Evolutionary conservation across 164 flowering plant genomes (phyloP), one percentile per base, ranked within the genome.

Genomic region (Cinnamomum micranthum): DNA sequence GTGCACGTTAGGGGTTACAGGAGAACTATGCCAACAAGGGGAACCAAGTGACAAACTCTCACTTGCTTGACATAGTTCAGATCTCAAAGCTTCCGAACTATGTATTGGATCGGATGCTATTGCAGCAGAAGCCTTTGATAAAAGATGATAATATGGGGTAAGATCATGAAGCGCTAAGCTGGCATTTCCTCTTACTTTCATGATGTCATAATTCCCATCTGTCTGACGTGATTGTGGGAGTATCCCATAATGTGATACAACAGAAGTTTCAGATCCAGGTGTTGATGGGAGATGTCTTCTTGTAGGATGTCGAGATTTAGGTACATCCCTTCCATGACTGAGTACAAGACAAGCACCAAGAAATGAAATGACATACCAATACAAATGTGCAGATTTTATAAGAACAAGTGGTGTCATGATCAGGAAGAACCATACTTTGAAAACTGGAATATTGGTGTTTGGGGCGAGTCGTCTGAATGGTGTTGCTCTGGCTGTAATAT

Each of bases 1-100:
- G 33, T 6, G 77, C 62, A 80, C 65, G 73, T 77, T 60, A 22
- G 90, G 88, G 47, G 88, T 84, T 15, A 82, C 65, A 27, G 90
- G 85, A 68, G 92, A 86, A 69, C 78, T 76, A 59, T 60, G 86
- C 90, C 86, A 84, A 23, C 69, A 74, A 75, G 81, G 82, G 65
- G 86, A 80, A 76, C 84, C 75, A 47, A 22, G 69, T 13, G 81
- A 67, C 23, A 79, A 73, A 24, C 58, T 23, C 23, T 60, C 73
- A 80, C 71, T 78, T 79, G 73, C 77, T 71, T 78, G 73, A 47
- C 60, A 60, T 19, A 73, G 50, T 19, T 74, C 84, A 63, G 71
- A 58, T 58, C 24, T 77, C 68, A 83, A 82, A 72, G 27, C 63
- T 68, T 62, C 76, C 62, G 47, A 71, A 75, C 19, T 41, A 33